Conservation (phyloP, 805 yeast genomes). For the Cyberlindnera lachancei region DNA sequence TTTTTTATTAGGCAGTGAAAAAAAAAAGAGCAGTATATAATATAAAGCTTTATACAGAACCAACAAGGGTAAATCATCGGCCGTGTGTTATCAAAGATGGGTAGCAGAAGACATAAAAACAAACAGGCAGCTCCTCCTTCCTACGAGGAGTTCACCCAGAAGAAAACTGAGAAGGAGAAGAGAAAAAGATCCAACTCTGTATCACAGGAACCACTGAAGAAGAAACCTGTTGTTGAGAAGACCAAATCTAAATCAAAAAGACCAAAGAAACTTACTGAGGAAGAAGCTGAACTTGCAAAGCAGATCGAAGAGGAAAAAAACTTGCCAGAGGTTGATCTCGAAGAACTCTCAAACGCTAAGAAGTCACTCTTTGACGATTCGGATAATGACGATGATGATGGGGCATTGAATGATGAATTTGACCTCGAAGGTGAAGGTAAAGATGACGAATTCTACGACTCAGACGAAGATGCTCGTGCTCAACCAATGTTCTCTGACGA, state of each 20-base stretch:
- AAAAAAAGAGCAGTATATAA: neutral
- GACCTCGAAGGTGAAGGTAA: constrained; percentile 50
- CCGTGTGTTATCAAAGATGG: too few relatives aligned
- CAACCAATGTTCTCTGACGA: constrained; percentile 23
- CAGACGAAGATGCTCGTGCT: constrained; percentile 21
- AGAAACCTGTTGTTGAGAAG: constrained; percentile 17
- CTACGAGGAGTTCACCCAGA: constrained; percentile 68
- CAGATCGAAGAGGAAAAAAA: constrained; percentile 35
- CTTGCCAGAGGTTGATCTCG: constrained; percentile 60
- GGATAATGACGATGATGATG: constrained; percentile 27
- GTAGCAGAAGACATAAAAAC: constrained; percentile 80
- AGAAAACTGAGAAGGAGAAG: constrained; percentile 29
- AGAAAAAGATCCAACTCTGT: constrained; percentile 27
- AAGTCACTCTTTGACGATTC: constrained; percentile 68
- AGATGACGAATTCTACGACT: constrained; percentile 27
- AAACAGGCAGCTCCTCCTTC: constrained; percentile 92
- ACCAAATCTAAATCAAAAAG: constrained; percentile 13
- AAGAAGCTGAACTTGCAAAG: constrained; percentile 18
- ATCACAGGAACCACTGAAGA: constrained; percentile 18
- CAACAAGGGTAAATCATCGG: too few relatives aligned
- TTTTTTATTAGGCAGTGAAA: neutral
- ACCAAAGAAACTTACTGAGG: constrained; percentile 21
- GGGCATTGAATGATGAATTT: constrained; percentile 35
- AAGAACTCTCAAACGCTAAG: constrained; percentile 61
- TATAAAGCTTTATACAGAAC: too few relatives aligned